phyloP scores from a whole-genome alignment of 495 filamentous ascomycete genomes.

The Bryoglossum gracile region DNA sequence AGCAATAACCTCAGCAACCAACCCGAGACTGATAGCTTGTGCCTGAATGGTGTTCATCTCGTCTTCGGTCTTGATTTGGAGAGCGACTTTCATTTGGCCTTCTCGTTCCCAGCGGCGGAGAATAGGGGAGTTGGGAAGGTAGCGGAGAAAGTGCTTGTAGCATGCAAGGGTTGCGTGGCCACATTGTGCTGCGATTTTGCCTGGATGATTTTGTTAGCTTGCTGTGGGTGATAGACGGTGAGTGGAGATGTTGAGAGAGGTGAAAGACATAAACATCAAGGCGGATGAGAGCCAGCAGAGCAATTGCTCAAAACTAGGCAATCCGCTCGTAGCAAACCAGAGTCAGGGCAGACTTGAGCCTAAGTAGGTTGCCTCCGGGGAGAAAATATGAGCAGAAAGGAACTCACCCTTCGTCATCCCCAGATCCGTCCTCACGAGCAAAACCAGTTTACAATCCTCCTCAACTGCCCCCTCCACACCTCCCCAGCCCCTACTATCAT shows the following conservation, averaged over 20 bases:
- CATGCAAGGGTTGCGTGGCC: slow-evolving; percentile 94
- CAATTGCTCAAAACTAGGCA: no score
- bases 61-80: slow-evolving; percentile 78
- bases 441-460: slow-evolving; percentile 90
- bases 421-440: slow-evolving; percentile 87
- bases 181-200: slow-evolving; percentile 95
- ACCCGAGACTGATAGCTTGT: slow-evolving; percentile 71
- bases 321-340: no score
- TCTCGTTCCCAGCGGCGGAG: slow-evolving; percentile 74
- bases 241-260: slow-evolving; percentile 4
- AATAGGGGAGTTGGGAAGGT: slow-evolving; percentile 46
- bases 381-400: neutral
- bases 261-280: no score
- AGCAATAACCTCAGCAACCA: slow-evolving; percentile 81
- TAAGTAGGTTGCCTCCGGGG: no score
- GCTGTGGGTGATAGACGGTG: neutral
- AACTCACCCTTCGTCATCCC: slow-evolving; percentile 88
- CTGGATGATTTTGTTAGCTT: slow-evolving; percentile 38
- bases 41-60: slow-evolving; percentile 71
- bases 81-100: slow-evolving; percentile 87
- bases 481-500: no score
- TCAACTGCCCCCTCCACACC: slow-evolving; percentile 29
- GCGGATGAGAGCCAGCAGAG: no score
- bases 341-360: no score
- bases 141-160: slow-evolving; percentile 70